Conservation (phyloP, 345 rosid genomes). For the Gossypium anomalum region DNA sequence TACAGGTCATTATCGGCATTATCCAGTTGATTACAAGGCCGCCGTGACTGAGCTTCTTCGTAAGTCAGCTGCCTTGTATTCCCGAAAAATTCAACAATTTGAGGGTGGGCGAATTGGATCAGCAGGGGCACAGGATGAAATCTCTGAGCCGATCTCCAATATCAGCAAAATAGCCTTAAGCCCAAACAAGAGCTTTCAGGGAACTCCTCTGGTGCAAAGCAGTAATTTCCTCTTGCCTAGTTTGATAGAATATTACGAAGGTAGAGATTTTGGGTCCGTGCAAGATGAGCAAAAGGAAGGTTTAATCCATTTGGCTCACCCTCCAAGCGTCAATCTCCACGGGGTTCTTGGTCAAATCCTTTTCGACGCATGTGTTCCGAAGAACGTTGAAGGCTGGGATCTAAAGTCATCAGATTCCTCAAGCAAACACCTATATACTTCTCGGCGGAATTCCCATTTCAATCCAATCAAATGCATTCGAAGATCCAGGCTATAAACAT, state of each 20-base stretch:
- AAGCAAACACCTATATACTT: conserved; percentile 25
- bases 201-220: conserved; percentile 51
- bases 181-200: conserved; percentile 46
- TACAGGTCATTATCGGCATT: conserved; percentile 70
- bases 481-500: conserved; percentile 64
- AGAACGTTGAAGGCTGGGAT: conserved; percentile 89
- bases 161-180: conserved; percentile 39
- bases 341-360: conserved; percentile 91
- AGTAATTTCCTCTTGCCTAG: conserved; percentile 63
- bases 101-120: conserved; percentile 47
- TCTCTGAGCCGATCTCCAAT: conserved; percentile 41
- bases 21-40: conserved; percentile 78
- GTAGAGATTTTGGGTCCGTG: conserved; percentile 52
- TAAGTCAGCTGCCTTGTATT: conserved; percentile 60
- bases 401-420: conserved; percentile 42
- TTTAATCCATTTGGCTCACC: conserved; percentile 49
- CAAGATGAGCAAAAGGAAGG: conserved; percentile 56
- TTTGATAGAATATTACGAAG: conserved; percentile 60
- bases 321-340: conserved; percentile 51
- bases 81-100: conserved; percentile 44
- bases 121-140: conserved; percentile 42
- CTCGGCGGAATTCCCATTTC: conserved; percentile 40
- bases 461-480: conserved; percentile 75
- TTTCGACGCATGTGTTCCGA: conserved; percentile 83
- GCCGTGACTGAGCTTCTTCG: conserved; percentile 75